phyloP scores from a whole-genome alignment of 495 filamentous ascomycete genomes.

The Gamarada debralockiae region DNA sequence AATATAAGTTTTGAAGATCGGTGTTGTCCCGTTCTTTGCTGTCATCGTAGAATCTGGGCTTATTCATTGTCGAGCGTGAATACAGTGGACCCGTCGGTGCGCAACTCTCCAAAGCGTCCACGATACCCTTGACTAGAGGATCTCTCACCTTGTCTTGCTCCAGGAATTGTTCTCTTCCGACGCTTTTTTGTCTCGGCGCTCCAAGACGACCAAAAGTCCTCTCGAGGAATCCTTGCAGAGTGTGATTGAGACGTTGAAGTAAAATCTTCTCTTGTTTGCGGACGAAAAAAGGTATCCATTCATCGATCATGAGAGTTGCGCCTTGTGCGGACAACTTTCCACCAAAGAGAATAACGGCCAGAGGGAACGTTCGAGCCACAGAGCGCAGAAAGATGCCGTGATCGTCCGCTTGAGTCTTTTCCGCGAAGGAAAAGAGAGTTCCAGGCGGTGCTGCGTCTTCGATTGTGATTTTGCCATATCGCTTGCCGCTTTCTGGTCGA shows the following conservation, averaged over 20 bases:
- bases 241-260: not conserved
- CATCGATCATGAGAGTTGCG: not conserved
- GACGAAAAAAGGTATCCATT: not conserved
- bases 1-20: too few relatives aligned
- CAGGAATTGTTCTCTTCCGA: not conserved
- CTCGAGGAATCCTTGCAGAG: not conserved
- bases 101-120: too few relatives aligned
- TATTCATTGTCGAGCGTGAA: too few relatives aligned
- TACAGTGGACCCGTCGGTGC: too few relatives aligned
- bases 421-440: not conserved
- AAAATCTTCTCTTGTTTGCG: not conserved
- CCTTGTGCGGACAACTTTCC: not conserved
- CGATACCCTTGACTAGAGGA: too few relatives aligned
- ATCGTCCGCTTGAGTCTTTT: not conserved
- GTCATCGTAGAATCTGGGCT: too few relatives aligned
- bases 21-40: too few relatives aligned
- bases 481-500: not conserved
- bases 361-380: not conserved
- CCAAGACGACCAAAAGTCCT: not conserved
- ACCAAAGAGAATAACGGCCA: not conserved
- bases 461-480: not conserved
- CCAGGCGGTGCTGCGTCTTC: not conserved
- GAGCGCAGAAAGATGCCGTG: not conserved
- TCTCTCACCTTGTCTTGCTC: too few relatives aligned
- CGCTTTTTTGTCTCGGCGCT: not conserved